Base-by-base conservation (phyloP, 768 basidiomycete species). In the Lentinula edodes region DNA sequence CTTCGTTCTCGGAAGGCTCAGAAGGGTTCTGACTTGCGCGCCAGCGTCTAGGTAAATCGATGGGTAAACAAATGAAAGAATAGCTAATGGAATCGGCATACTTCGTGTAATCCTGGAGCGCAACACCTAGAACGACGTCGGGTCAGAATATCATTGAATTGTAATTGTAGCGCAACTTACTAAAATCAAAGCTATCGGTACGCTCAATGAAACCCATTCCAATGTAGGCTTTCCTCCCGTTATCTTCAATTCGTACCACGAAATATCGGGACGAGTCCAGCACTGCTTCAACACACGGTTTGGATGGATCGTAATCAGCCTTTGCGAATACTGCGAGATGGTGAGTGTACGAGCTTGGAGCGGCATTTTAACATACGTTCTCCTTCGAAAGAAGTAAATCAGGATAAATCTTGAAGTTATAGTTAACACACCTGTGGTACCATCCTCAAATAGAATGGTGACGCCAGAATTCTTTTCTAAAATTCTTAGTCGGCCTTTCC, bases 221-320 rank as follows among this genome's bases (percentile, higher is more conserved):
- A 61, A 98, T 93, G 69, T 93, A 95, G 1, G 95, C 95, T 71
- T 91, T 90, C 72, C 83, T 87, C 20, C 93, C 93, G 15, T 78
- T 80, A 66, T 95, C 94, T 71, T 97, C 95, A 2, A 97, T 90
- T 58, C 93, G 83, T 45, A 97, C 78, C 15, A 96, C 95, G 70
- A 98, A 98, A 71, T 98, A 98, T 52, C 95, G 86, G 10, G 94
- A 95, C 1, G 93, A 95, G 72, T 98, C 95, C 32, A 97, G 80
- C 15, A 95, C 94, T n/a, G 92, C 90, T 66, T 98, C 95, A n/a
- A 98, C 91, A 34, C 84, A 87, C 5, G 93, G 91, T 61, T 85
- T 86, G 48, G 82, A 75, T 15, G 87, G 80, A 68, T 91, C 88
- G 69, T 97, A 98, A 48, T 84, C 84, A 15, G 93, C 86, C 65